Conservation (phyloP, 306 rosid species). For the Castanea sativa region DNA sequence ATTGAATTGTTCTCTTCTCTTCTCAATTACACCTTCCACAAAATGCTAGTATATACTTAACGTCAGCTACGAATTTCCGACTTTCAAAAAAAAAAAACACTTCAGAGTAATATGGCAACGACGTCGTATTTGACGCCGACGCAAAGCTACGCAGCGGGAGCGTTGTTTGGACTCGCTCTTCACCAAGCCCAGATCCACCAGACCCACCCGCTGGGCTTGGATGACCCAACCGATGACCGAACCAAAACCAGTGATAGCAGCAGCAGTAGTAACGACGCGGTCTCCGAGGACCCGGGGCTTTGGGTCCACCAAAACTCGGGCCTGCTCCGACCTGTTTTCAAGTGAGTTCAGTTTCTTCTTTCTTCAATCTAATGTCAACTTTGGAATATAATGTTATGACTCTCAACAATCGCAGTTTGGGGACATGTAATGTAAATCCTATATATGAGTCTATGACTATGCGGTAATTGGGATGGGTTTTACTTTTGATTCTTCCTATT, state of each 20-base stretch:
- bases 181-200: slow-evolving; percentile 55
- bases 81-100: too few relatives aligned
- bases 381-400: neutral
- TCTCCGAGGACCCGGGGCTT: slow-evolving; percentile 43
- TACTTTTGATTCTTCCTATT: neutral
- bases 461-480: too few relatives aligned
- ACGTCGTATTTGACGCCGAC: slow-evolving; percentile 43
- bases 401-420: neutral
- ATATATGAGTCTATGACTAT: too few relatives aligned
- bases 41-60: too few relatives aligned
- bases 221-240: slow-evolving; percentile 17
- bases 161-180: slow-evolving; percentile 44
- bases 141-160: slow-evolving; percentile 54
- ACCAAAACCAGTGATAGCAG: slow-evolving; percentile 31
- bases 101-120: slow-evolving; percentile 17
- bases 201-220: slow-evolving; percentile 34
- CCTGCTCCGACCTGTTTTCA: slow-evolving; percentile 45
- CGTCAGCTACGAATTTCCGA: neutral
- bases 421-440: neutral
- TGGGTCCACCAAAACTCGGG: slow-evolving; percentile 48
- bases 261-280: slow-evolving; percentile 43
- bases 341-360: slow-evolving; percentile 22
- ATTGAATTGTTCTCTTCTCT: too few relatives aligned
- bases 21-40: too few relatives aligned
- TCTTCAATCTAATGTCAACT: neutral